Evolutionary conservation across 345 rosid species (phyloP).

Genomic region (Jatropha curcas): DNA sequence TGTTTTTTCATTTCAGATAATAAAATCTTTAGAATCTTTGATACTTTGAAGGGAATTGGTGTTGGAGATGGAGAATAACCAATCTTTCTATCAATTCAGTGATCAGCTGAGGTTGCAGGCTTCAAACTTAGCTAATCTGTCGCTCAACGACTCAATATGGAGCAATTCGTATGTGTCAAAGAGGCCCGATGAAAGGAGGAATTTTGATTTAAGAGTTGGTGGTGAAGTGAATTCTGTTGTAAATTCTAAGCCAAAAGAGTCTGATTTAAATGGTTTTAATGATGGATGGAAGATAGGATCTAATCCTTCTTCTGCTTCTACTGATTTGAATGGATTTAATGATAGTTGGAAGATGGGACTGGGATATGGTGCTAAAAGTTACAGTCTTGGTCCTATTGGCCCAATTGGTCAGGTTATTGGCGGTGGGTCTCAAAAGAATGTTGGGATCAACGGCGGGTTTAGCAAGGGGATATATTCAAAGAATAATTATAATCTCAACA

Average conservation of each 20-base stretch:
- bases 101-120: conserved; percentile 82
- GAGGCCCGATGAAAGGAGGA: conserved; percentile 66
- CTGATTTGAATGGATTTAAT: conserved; percentile 15
- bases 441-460: conserved; percentile 70
- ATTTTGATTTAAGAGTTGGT: conserved; percentile 70
- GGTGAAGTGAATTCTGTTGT: conserved; percentile 27
- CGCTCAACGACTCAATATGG: conserved; percentile 93
- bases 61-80: conserved; percentile 68
- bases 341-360: conserved; percentile 26
- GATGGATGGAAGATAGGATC: conserved; percentile 53
- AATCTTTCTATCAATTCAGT: conserved; percentile 92
- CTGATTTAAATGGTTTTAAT: conserved; percentile 49
- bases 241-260: conserved; percentile 19
- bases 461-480: conserved; percentile 73
- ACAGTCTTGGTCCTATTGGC: conserved; percentile 37
- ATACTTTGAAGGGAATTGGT: neutral
- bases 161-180: conserved; percentile 53
- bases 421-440: conserved; percentile 37
- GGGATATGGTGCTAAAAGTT: conserved; percentile 27
- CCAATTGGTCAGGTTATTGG: conserved; percentile 21
- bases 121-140: conserved; percentile 65
- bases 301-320: neutral
- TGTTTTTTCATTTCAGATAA: neutral
- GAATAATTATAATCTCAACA: conserved; percentile 23
- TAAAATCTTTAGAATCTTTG: too few relatives aligned